These are phyloP conservation scores for Pythium brachiatum DNA, from an alignment of 352 stramenopile genomes.

Conservation along the genomic window DNA sequence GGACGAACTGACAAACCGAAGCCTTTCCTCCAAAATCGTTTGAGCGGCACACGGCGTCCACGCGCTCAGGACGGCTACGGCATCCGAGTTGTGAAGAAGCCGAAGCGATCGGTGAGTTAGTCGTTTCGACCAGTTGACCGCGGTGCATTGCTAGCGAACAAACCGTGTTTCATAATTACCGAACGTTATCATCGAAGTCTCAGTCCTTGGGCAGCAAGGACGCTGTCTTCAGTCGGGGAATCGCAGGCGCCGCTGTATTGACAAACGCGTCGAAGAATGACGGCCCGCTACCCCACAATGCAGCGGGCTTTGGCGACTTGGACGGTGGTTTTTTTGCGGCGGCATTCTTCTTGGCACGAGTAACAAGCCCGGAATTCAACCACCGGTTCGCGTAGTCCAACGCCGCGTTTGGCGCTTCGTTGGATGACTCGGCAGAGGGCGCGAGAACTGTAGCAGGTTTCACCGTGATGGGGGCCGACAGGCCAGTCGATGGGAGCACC, in stretches of 20 bases:
- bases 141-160: too few relatives aligned
- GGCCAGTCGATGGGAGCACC: neutral
- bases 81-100: too few relatives aligned
- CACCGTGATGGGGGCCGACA: constrained; percentile 1
- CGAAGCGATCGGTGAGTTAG: too few relatives aligned
- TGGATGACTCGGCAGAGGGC: neutral
- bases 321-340: neutral
- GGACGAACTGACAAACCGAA: too few relatives aligned
- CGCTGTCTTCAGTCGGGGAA: constrained; percentile 51
- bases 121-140: too few relatives aligned
- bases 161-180: constrained; percentile 7
- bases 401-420: constrained; percentile 10
- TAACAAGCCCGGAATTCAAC: constrained; percentile 37
- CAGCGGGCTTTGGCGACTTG: constrained; percentile 7
- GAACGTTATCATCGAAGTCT: neutral
- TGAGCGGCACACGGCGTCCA: too few relatives aligned
- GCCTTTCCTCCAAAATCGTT: too few relatives aligned
- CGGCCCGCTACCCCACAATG: constrained; percentile 22
- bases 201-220: constrained; percentile 13
- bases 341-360: constrained; percentile 37
- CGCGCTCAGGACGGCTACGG: too few relatives aligned
- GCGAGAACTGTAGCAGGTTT: neutral
- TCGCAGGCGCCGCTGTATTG: constrained; percentile 39
- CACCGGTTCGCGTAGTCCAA: constrained; percentile 35
- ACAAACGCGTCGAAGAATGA: constrained; percentile 79